Evolutionary conservation across 2,329 filamentous ascomycete species (phyloP).

Genomic region (Didymella sp.): DNA sequence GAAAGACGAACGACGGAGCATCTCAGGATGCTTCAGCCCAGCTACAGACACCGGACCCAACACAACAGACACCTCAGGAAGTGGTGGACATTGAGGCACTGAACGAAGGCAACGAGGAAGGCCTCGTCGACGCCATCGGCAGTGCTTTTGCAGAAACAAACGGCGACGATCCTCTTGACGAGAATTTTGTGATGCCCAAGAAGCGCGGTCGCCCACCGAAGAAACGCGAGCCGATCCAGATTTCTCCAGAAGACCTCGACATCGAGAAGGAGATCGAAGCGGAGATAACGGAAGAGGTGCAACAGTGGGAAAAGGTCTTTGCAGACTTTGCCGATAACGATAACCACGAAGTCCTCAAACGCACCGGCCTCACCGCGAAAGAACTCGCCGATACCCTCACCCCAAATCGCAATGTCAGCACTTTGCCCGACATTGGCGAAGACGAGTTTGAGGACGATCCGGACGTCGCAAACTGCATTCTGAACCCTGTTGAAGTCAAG

Average conservation of each 20-base stretch:
- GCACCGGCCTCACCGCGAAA: constrained; percentile 38
- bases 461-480: constrained; percentile 81
- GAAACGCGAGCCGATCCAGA: constrained; percentile 41
- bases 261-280: constrained; percentile 56
- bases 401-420: constrained; percentile 35
- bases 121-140: constrained; percentile 26
- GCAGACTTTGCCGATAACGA: constrained; percentile 40
- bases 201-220: constrained; percentile 49
- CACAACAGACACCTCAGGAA: constrained; percentile 10
- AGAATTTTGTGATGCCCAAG: constrained; percentile 38
- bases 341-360: constrained; percentile 38
- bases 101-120: constrained; percentile 32
- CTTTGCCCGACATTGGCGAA: constrained; percentile 68
- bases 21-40: constrained; percentile 19
- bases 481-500: constrained; percentile 74
- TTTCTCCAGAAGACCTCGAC: constrained; percentile 55
- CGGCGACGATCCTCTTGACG: constrained; percentile 30
- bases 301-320: constrained; percentile 41
- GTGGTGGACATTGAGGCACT: constrained; percentile 28
- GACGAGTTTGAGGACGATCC: constrained; percentile 89
- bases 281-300: constrained; percentile 51
- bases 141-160: constrained; percentile 31
- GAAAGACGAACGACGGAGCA: constrained; percentile 31
- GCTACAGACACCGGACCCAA: constrained; percentile 10
- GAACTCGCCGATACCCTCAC: constrained; percentile 36